Conservation (phyloP, 306 rosid species). For the Cotoneaster glaucophyllus region DNA sequence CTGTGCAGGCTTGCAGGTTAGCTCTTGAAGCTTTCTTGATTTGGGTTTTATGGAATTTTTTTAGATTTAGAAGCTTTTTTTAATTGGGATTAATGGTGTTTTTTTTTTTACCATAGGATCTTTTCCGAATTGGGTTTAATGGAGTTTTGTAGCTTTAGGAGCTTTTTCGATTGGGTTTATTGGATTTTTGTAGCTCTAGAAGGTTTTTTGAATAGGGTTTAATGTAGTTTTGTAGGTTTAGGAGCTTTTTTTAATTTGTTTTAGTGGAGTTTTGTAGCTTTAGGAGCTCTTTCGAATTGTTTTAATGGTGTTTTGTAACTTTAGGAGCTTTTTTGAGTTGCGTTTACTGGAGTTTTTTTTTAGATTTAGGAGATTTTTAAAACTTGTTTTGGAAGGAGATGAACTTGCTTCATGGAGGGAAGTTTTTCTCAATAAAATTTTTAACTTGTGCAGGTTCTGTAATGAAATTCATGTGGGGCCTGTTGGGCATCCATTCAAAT, state of each 20-base stretch:
- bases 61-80: too few species aligned
- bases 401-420: not conserved
- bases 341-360: not conserved
- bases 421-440: not conserved
- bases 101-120: too few species aligned
- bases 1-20: conserved; percentile 92
- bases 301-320: too few species aligned
- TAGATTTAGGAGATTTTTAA: not conserved
- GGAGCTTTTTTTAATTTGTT: not conserved
- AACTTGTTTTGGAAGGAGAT: not conserved
- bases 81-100: too few species aligned
- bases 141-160: too few species aligned
- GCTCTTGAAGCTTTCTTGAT: not conserved
- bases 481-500: conserved; percentile 89
- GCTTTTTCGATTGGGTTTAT: not conserved
- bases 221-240: not conserved
- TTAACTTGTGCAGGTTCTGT: conserved; percentile 57
- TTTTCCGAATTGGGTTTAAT: too few species aligned
- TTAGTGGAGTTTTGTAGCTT: not conserved
- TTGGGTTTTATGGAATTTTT: too few species aligned
- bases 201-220: too few species aligned
- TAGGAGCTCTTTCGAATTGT: too few species aligned
- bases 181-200: not conserved
- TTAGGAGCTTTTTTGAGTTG: not conserved
- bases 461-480: conserved; percentile 91